Evolutionary conservation across 2,329 filamentous ascomycete species (phyloP).

Genomic region (Sporothrix euskadiensis): DNA sequence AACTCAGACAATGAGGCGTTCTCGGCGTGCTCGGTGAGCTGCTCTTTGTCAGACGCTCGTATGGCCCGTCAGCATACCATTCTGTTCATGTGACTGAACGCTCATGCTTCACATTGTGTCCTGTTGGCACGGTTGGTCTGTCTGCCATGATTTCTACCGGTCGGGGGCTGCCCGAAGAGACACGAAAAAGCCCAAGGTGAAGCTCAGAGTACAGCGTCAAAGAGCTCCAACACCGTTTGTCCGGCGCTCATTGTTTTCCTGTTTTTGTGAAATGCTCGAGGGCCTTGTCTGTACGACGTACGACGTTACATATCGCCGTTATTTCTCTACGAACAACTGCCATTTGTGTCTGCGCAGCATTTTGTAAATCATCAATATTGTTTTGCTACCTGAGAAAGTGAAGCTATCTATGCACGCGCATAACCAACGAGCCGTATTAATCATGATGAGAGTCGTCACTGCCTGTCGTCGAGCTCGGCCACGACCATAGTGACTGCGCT

Average conservation of each 20-base stretch:
- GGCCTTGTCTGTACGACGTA: too few species aligned
- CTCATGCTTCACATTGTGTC: not conserved
- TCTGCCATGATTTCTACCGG: not conserved
- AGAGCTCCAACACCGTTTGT: too few species aligned
- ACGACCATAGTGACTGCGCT: not conserved
- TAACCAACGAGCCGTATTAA: not conserved
- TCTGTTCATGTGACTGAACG: constrained; percentile 3
- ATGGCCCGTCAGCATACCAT: not conserved
- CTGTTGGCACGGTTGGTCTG: not conserved
- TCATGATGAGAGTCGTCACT: not conserved
- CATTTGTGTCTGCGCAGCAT: not conserved
- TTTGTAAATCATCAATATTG: not conserved
- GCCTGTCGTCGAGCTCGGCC: not conserved
- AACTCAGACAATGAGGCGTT: not conserved
- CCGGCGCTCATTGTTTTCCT: too few species aligned
- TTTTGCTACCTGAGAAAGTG: too few species aligned
- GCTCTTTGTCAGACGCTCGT: not conserved
- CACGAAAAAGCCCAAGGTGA: not conserved
- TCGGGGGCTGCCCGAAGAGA: not conserved
- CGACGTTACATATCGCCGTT: not conserved
- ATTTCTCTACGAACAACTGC: not conserved
- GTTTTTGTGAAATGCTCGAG: too few species aligned
- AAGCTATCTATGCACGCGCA: not conserved
- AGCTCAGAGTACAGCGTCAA: too few species aligned
- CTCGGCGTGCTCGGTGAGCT: not conserved